phyloP scores from a whole-genome alignment of 768 basidiomycete species.

The Zangia roseola region DNA sequence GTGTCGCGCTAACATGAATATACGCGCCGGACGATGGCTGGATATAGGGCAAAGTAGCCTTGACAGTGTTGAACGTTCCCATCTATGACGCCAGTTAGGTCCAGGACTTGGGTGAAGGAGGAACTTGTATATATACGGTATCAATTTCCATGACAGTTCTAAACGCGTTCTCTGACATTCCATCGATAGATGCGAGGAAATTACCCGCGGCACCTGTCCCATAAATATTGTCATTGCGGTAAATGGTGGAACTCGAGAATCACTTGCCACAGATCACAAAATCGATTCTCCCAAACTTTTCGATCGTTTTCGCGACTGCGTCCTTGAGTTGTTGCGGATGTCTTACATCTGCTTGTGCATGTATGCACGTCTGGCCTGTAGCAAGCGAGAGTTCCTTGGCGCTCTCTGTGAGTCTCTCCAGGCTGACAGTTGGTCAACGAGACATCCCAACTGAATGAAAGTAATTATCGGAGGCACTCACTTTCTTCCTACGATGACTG shows the following conservation, averaged over 20 bases:
- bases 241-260: background rate
- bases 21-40: conserved; percentile 76
- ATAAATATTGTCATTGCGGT: background rate
- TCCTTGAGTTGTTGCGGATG: conserved; percentile 66
- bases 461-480: conserved; percentile 37
- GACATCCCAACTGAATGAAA: background rate
- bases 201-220: conserved; percentile 88
- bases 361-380: conserved; percentile 72
- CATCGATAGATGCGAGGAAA: conserved; percentile 85
- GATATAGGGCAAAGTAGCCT: conserved; percentile 79
- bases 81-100: conserved; percentile 44
- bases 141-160: conserved; percentile 93
- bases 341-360: conserved; percentile 81
- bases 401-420: conserved; percentile 66
- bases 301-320: conserved; percentile 74
- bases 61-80: conserved; percentile 93
- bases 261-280: conserved; percentile 88
- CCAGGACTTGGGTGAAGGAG: background rate
- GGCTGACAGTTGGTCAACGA: conserved; percentile 37
- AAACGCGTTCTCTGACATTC: conserved; percentile 87
- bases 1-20: conserved; percentile 84
- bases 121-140: conserved; percentile 55
- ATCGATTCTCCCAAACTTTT: conserved; percentile 83
- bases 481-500: conserved; percentile 87
- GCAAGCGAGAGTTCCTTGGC: conserved; percentile 67